Base-by-base conservation (phyloP, 371 early-diverging fungal species). In the Mucor plumbeus region DNA sequence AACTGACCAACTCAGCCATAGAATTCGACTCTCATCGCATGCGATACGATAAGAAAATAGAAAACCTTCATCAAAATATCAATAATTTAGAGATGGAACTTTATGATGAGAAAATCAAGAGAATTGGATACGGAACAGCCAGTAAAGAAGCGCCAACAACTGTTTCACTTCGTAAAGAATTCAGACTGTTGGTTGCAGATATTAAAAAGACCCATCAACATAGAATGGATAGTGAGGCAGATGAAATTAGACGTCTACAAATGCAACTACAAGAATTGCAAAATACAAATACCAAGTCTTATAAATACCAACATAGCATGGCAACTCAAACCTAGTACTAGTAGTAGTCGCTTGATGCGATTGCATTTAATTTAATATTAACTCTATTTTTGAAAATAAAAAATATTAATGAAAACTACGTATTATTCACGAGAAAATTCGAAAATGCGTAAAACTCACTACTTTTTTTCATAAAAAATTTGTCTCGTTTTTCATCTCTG, bases 91-190 rank as follows among this genome's bases (percentile, higher is more conserved):
- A 85, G 41, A 63, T 72, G 2, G 75, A 78, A 54, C 65, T 85
- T 7, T 70, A 79, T 0, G 79, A 82, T 36, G 80, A 80, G 57
- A 69, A 73, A 43, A 75, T 84, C 33, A 70, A 76, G 33, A 63
- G 58, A 34, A 65, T 81, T 21, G 80, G 76, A 7, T 62, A 72
- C 41, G 65, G 47, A 26, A 7, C 53, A 4, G 53, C 13, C 17
- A 35, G 10, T 21, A 44, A 55, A 21, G 13, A 43, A 35, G 26
- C 70, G 9, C 64, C 80, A 0, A 80, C 87, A 0, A 89, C 89
- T 0, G 78, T 83, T 0, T 75, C 84, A 0, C 60, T 89, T 48
- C 75, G 89, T 33, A 87, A 82, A 60, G 89, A 89, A 58, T 89
- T 89, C 67, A 71, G 89, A 48, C 59, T 79, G 17, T 74, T 87